Conservation (phyloP, 2,329 filamentous ascomycete genomes). For the Penicillium vulpinum region DNA sequence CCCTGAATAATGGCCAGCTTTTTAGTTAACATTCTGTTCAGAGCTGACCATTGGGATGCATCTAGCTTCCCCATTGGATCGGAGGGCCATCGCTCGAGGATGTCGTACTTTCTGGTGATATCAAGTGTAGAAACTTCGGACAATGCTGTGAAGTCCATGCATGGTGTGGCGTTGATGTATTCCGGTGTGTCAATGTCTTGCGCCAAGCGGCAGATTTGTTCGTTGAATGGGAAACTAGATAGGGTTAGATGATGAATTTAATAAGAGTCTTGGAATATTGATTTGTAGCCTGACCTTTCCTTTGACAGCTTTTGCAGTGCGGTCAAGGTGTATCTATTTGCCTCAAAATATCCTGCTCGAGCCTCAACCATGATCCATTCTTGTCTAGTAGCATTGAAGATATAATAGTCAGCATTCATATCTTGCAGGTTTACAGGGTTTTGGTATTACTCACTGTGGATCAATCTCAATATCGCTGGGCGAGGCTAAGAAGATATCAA, state of each 20-base stretch:
- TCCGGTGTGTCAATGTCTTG: constrained; percentile 49
- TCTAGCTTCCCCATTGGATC: constrained; percentile 57
- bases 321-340: constrained; percentile 68
- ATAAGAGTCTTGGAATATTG: neutral
- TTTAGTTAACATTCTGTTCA: constrained; percentile 69
- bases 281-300: constrained; percentile 48
- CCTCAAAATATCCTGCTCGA: constrained; percentile 73
- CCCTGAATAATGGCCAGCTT: constrained; percentile 78
- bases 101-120: constrained; percentile 44
- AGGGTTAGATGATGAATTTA: constrained; percentile 1
- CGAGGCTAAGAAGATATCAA: constrained; percentile 73
- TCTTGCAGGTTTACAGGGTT: accelerated
- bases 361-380: constrained; percentile 80
- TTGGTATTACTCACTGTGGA: constrained; percentile 47
- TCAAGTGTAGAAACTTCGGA: constrained; percentile 40
- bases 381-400: constrained; percentile 28
- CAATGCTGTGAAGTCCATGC: constrained; percentile 52
- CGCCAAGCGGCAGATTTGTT: constrained; percentile 44
- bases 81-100: constrained; percentile 58
- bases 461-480: constrained; percentile 65
- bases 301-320: constrained; percentile 66
- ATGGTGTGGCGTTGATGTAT: constrained; percentile 54
- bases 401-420: neutral
- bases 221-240: constrained; percentile 46
- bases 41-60: constrained; percentile 66